A percentile compares a stretch with the other conserved stretches of the same genome.
Conservation (phyloP, 2,329 filamentous ascomycete genomes). For the Paecilomyces variotii region DNA sequence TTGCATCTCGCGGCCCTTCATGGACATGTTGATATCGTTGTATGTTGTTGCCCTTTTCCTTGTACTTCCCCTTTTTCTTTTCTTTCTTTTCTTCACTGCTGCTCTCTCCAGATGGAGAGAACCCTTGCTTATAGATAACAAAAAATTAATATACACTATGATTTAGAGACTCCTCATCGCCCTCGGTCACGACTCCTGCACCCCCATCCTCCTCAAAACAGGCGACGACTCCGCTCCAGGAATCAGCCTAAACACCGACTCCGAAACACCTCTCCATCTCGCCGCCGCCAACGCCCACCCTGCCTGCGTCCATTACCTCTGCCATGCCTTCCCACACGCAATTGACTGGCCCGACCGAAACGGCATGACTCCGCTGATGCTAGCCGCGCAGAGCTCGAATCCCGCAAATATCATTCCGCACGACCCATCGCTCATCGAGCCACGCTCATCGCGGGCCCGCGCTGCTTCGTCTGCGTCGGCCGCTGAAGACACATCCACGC, state of each 20-base stretch:
- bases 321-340: slow-evolving; percentile 53
- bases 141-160: neutral
- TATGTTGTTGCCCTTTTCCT: slow-evolving; percentile 15
- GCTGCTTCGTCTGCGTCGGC: slow-evolving; percentile 1
- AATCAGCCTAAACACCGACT: slow-evolving; percentile 68
- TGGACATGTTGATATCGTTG: slow-evolving; percentile 61
- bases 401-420: slow-evolving; percentile 4
- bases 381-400: slow-evolving; percentile 25
- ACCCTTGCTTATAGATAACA: neutral
- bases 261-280: slow-evolving; percentile 75
- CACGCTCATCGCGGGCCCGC: neutral
- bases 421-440: slow-evolving; percentile 1
- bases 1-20: slow-evolving; percentile 72
- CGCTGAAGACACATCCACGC: slow-evolving; percentile 18
- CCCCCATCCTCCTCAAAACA: slow-evolving; percentile 14
- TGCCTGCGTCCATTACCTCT: slow-evolving; percentile 65
- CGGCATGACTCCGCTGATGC: slow-evolving; percentile 49
- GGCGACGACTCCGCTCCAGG: slow-evolving; percentile 32
- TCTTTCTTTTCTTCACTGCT: neutral
- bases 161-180: slow-evolving; percentile 55
- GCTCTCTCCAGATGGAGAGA: neutral
- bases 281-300: slow-evolving; percentile 63
- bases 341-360: slow-evolving; percentile 59
- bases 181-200: slow-evolving; percentile 64
- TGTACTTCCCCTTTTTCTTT: neutral